Conservation (phyloP, 345 rosid species). For the Eucalyptus cloeziana region DNA sequence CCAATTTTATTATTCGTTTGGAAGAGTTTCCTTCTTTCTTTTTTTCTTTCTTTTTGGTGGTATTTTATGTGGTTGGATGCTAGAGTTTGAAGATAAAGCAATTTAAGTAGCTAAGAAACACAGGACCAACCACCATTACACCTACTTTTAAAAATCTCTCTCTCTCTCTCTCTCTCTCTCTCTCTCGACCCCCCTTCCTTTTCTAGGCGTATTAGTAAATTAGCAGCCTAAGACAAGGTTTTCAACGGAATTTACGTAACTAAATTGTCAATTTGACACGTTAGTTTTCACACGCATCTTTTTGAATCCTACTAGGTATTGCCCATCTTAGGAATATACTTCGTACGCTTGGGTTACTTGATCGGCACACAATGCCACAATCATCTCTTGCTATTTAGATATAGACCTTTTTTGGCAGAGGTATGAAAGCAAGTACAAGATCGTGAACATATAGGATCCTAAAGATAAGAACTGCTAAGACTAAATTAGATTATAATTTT, state of each 20-base stretch:
- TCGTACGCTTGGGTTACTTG: neutral
- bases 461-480: neutral
- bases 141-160: conserved; percentile 13
- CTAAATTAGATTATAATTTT: neutral
- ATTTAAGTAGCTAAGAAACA: conserved; percentile 27
- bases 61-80: conserved; percentile 33
- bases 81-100: conserved; percentile 46
- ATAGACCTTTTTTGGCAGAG: neutral
- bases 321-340: neutral
- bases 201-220: neutral
- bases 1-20: neutral
- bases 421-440: neutral
- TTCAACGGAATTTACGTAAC: neutral
- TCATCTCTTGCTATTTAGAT: neutral
- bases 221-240: neutral
- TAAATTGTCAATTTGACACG: neutral
- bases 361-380: neutral
- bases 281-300: neutral
- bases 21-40: neutral
- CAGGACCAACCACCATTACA: conserved; percentile 30
- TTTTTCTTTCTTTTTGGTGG: neutral
- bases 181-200: neutral
- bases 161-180: neutral
- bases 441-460: neutral
- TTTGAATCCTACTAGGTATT: neutral